Conservation (phyloP, 2,329 filamentous ascomycete genomes). For the Septoria petroselini region DNA sequence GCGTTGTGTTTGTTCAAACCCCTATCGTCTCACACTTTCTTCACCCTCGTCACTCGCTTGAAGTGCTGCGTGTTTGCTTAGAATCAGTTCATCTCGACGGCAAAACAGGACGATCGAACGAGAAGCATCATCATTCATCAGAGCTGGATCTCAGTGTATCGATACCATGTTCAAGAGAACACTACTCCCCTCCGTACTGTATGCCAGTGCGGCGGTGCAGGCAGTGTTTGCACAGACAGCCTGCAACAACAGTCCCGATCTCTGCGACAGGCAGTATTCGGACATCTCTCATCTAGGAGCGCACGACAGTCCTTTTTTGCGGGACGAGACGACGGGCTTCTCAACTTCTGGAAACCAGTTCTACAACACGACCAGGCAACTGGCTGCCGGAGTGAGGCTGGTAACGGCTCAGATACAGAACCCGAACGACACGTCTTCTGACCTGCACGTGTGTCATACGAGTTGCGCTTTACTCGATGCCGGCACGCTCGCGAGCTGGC, state of each 20-base stretch:
- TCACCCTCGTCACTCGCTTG: neutral
- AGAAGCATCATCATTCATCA: neutral
- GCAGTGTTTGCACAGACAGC: slow-evolving; percentile 20
- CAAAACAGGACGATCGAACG: neutral
- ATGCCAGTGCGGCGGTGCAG: slow-evolving; percentile 12
- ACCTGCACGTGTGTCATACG: slow-evolving; percentile 63
- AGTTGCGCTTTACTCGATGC: slow-evolving; percentile 53
- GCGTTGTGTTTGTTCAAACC: neutral
- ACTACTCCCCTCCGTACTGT: slow-evolving; percentile 1
- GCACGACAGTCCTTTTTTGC: slow-evolving; percentile 61
- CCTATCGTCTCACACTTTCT: neutral
- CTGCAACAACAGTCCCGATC: slow-evolving; percentile 59
- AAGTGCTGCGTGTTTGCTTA: neutral
- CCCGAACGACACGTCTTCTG: slow-evolving; percentile 38
- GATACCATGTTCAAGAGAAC: slow-evolving; percentile 17
- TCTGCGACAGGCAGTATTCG: slow-evolving; percentile 58
- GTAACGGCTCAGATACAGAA: slow-evolving; percentile 62
- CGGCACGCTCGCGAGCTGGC: slow-evolving; percentile 55
- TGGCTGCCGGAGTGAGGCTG: slow-evolving; percentile 61
- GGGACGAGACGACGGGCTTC: slow-evolving; percentile 22
- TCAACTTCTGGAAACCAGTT: slow-evolving; percentile 55
- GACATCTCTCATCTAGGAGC: slow-evolving; percentile 61
- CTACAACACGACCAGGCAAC: slow-evolving; percentile 56
- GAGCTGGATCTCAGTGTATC: neutral
- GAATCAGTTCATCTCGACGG: neutral